phyloP scores from a whole-genome alignment of 192 early-diverging fungal species.

The Backusella psychrophila region DNA sequence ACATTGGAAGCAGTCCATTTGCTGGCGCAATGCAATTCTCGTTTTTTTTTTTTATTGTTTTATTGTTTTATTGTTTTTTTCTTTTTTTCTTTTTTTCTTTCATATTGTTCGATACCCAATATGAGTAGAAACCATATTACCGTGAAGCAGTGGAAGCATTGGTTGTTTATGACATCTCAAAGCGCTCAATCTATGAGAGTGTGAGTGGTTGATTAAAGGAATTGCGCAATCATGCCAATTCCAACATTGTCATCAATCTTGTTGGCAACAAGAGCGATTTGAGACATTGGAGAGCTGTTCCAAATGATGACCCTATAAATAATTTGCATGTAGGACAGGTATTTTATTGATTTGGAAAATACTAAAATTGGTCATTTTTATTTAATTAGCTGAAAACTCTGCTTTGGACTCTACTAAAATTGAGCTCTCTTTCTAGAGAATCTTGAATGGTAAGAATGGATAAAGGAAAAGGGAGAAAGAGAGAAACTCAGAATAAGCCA shows the following conservation, averaged over 20 bases:
- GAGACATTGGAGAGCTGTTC: slow-evolving; percentile 91
- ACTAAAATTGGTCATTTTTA: not conserved
- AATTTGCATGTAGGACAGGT: slow-evolving; percentile 79
- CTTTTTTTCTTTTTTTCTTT: not conserved
- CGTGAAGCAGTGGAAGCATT: slow-evolving; percentile 96
- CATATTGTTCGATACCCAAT: not conserved
- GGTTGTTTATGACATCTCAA: slow-evolving; percentile 96
- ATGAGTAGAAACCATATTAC: slow-evolving; percentile 66
- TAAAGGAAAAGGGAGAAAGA: not conserved
- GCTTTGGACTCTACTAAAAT: slow-evolving; percentile 97
- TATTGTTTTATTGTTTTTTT: no score
- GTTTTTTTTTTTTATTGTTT: no score
- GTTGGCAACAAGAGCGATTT: slow-evolving; percentile 99
- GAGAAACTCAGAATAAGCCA: not conserved
- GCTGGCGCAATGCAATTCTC: not conserved
- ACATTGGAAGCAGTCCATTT: not conserved
- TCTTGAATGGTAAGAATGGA: slow-evolving; percentile 74
- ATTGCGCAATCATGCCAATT: slow-evolving; percentile 92
- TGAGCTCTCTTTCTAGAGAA: slow-evolving; percentile 93
- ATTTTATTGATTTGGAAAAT: not conserved
- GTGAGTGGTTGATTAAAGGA: slow-evolving; percentile 98
- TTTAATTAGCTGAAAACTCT: slow-evolving; percentile 76
- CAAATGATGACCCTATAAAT: slow-evolving; percentile 93
- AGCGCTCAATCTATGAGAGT: slow-evolving; percentile 93
- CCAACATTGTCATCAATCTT: slow-evolving; percentile 98